Conservation (phyloP, 2,329 filamentous ascomycete genomes). For the Aspergillus texensis region DNA sequence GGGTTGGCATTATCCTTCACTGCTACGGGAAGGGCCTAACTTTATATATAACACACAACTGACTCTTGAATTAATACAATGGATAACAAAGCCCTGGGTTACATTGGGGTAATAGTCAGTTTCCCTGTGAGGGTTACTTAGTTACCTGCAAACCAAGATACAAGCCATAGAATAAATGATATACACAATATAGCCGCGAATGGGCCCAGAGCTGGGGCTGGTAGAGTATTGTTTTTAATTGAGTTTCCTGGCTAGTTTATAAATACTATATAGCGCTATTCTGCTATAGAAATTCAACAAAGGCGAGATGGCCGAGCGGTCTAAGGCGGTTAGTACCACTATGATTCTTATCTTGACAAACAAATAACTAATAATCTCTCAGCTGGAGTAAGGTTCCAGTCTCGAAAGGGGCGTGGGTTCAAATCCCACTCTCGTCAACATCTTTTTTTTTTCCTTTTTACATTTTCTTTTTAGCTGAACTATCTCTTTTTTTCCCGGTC, state of each 20-base stretch:
- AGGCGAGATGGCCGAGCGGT: constrained; percentile 7
- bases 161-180: not conserved
- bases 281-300: accelerated
- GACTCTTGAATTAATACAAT: not conserved
- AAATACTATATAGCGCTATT: not conserved
- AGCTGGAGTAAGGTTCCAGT: constrained; percentile 7
- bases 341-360: too few species aligned
- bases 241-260: accelerated
- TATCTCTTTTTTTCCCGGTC: not conserved
- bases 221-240: not conserved
- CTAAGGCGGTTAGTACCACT: not conserved
- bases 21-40: not conserved
- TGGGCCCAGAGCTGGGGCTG: too few species aligned
- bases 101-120: too few species aligned
- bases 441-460: not conserved
- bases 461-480: not conserved
- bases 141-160: not conserved
- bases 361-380: too few species aligned
- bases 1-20: too few species aligned
- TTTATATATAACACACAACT: not conserved
- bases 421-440: constrained; percentile 7
- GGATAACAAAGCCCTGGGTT: not conserved
- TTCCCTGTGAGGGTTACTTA: not conserved
- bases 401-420: constrained; percentile 7
- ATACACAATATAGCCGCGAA: too few species aligned